Conservation (phyloP, 345 rosid genomes). For the Aegle marmelos region DNA sequence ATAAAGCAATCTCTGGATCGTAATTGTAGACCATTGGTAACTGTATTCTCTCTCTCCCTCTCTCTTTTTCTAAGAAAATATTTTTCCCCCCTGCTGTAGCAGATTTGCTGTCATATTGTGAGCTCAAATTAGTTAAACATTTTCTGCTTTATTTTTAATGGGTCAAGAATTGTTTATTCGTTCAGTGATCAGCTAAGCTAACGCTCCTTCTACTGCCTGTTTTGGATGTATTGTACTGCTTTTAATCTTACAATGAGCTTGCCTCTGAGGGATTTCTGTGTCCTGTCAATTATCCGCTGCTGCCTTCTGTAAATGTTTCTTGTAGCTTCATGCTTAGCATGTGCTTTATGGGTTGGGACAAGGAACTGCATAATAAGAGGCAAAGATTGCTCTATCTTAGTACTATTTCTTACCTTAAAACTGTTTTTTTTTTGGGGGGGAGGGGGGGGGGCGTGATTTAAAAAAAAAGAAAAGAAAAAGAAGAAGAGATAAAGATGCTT, state of each 20-base stretch:
- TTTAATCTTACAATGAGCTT: not conserved
- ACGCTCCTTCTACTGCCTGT: not conserved
- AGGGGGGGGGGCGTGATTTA: too few species aligned
- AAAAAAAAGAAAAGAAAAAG: too few species aligned
- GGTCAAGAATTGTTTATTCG: not conserved
- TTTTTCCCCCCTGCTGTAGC: not conserved
- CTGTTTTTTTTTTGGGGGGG: too few species aligned
- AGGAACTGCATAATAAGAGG: not conserved
- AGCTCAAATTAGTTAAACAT: not conserved
- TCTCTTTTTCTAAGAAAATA: not conserved
- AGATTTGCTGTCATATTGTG: not conserved
- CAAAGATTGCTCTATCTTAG: not conserved
- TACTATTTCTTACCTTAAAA: too few species aligned
- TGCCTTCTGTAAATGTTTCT: not conserved
- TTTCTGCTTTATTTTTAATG: not conserved
- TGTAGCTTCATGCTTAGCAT: not conserved
- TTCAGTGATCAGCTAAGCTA: not conserved
- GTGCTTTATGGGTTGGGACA: not conserved
- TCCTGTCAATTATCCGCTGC: not conserved
- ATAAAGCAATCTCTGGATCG: slow-evolving; percentile 57
- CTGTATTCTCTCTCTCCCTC: not conserved
- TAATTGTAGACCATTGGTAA: slow-evolving; percentile 11
- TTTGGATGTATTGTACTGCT: not conserved
- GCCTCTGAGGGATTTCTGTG: not conserved
- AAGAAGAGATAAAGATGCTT: not conserved